Percentiles rank a stretch among this genome's conserved stretches.
Conservation (phyloP, 768 basidiomycete genomes). For the Cystofilobasidium capitatum region DNA sequence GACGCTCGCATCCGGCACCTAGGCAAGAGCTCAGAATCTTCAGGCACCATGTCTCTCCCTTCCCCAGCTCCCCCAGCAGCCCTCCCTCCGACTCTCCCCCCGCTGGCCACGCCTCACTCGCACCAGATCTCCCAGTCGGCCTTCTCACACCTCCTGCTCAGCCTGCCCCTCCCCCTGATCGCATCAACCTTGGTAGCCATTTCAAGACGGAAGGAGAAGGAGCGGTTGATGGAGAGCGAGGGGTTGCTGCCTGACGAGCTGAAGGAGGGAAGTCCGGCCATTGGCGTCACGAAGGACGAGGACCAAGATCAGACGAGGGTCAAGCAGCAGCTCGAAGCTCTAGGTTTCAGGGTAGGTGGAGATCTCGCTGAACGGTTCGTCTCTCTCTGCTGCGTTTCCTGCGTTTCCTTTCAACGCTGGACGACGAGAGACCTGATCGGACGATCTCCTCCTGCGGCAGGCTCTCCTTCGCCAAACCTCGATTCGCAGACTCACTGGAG, state of each 20-base stretch:
- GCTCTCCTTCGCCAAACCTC: slow-evolving; percentile 60
- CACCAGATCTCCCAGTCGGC: slow-evolving; percentile 36
- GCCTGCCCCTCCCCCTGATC: slow-evolving; percentile 63
- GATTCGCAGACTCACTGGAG: slow-evolving; percentile 76
- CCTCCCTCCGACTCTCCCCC: slow-evolving; percentile 31
- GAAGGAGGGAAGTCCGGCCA: slow-evolving; percentile 39
- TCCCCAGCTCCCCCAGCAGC: slow-evolving; percentile 19
- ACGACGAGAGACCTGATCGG: neutral
- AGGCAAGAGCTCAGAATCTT: neutral
- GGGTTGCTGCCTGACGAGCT: slow-evolving; percentile 48
- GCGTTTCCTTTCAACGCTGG: neutral
- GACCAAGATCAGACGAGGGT: slow-evolving; percentile 70
- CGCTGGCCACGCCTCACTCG: slow-evolving; percentile 34
- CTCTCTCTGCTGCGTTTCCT: neutral
- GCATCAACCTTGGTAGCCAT: slow-evolving; percentile 65
- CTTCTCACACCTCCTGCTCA: slow-evolving; percentile 62
- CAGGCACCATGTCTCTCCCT: neutral
- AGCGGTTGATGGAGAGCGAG: slow-evolving; percentile 68
- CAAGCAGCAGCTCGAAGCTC: slow-evolving; percentile 60
- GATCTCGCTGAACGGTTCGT: slow-evolving; percentile 75
- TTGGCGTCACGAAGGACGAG: slow-evolving; percentile 40
- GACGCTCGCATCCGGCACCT: no score
- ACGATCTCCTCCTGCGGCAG: slow-evolving; percentile 42
- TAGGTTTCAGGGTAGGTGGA: slow-evolving; percentile 76
- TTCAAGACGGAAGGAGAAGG: slow-evolving; percentile 56